phyloP scores from a whole-genome alignment of 208 protist genomes.

The Acanthamoeba lenticulata region DNA sequence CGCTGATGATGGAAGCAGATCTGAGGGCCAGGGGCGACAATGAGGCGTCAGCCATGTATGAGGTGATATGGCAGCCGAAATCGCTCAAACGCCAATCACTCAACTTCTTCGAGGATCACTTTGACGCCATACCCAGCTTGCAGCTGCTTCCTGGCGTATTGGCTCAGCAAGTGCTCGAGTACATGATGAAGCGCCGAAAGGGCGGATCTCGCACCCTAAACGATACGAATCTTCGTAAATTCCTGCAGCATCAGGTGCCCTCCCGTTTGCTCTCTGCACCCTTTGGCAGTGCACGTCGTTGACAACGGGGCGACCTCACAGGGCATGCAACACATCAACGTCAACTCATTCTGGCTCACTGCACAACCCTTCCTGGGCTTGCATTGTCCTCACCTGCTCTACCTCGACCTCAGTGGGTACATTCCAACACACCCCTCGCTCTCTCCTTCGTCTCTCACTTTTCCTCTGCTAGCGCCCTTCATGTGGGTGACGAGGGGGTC shows the following conservation, averaged over 20 bases:
- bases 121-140: background rate
- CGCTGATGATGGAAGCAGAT: too few relatives aligned
- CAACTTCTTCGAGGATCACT: background rate
- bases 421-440: too few relatives aligned
- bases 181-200: slow-evolving; percentile 39
- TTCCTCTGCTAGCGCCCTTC: background rate
- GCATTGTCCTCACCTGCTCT: background rate
- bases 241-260: background rate
- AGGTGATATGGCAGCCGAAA: background rate
- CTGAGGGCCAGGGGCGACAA: background rate
- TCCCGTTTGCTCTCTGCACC: background rate
- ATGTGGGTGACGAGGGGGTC: background rate
- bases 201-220: background rate
- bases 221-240: background rate
- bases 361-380: background rate
- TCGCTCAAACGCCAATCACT: background rate
- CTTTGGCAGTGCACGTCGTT: background rate
- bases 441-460: background rate
- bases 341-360: background rate
- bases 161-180: background rate
- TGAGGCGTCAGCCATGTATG: background rate
- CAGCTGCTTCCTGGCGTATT: background rate
- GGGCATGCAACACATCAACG: background rate
- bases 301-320: background rate
- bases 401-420: background rate